A percentile compares a stretch with the other conserved stretches of the same genome.
These are phyloP conservation scores for Sphaerobolus stellatus DNA, from an alignment of 1,284 basidiomycete genomes.

Conservation along the genomic window DNA sequence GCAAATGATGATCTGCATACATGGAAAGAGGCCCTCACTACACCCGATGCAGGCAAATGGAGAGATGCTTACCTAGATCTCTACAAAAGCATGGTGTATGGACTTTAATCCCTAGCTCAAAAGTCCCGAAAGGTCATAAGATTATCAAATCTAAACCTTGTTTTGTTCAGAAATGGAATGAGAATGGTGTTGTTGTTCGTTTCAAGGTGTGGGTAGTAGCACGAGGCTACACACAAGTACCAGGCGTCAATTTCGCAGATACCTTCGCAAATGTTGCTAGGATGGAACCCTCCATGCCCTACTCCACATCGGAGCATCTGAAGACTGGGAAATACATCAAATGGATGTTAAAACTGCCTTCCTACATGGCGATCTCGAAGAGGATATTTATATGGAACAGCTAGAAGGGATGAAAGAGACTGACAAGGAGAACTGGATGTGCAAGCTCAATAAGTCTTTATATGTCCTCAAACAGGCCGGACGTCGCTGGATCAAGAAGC, in stretches of 20 bases:
- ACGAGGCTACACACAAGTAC: conserved; percentile 17
- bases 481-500: conserved; percentile 37
- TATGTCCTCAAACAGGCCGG: conserved; percentile 44
- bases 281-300: conserved; percentile 19
- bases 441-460: conserved; percentile 32
- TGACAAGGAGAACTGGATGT: conserved; percentile 29
- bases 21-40: conserved; percentile 12
- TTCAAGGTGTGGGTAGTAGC: background rate
- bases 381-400: conserved; percentile 31
- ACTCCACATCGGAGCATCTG: conserved; percentile 23
- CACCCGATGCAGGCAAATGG: conserved; percentile 16
- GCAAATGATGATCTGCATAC: conserved; percentile 8
- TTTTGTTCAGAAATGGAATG: no score
- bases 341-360: conserved; percentile 35
- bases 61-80: conserved; percentile 15
- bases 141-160: no score
- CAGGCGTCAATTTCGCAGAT: conserved; percentile 30
- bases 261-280: conserved; percentile 30
- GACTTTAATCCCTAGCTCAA: no score
- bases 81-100: conserved; percentile 6
- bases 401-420: conserved; percentile 26
- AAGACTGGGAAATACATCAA: conserved; percentile 26
- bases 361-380: conserved; percentile 27
- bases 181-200: background rate
- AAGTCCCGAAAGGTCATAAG: no score